Percentiles rank a stretch among this genome's conserved stretches.
These are phyloP conservation scores for Metarhizium brunneum DNA, from an alignment of 2,329 filamentous ascomycete genomes.

Conservation along the genomic window DNA sequence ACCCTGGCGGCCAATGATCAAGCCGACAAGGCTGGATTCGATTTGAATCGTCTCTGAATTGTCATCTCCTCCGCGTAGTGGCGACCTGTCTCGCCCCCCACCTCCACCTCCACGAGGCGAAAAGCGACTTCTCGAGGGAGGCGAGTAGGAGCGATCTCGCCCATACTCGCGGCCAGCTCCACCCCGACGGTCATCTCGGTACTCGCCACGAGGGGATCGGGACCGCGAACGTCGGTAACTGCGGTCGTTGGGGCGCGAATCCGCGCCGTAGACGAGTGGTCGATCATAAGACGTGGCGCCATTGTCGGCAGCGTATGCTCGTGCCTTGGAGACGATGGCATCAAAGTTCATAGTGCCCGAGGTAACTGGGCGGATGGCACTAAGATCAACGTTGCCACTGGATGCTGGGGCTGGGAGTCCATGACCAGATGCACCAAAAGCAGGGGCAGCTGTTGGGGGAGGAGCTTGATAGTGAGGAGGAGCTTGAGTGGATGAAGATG, in stretches of 20 bases:
- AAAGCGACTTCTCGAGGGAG: slow-evolving; percentile 48
- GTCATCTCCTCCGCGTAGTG: slow-evolving; percentile 49
- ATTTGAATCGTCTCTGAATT: slow-evolving; percentile 77
- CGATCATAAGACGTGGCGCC: slow-evolving; percentile 58
- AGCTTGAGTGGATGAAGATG: slow-evolving; percentile 22
- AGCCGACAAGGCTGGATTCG: slow-evolving; percentile 75
- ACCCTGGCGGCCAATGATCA: slow-evolving; percentile 85
- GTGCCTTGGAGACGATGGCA: slow-evolving; percentile 77
- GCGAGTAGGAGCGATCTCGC: slow-evolving; percentile 67
- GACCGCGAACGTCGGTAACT: slow-evolving; percentile 60
- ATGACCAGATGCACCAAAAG: slow-evolving; percentile 31
- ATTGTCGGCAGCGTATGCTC: slow-evolving; percentile 72
- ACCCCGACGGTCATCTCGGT: slow-evolving; percentile 71
- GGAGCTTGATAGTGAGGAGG: slow-evolving; percentile 28
- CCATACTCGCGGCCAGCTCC: slow-evolving; percentile 36
- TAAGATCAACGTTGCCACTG: slow-evolving; percentile 72
- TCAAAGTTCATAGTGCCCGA: slow-evolving; percentile 76
- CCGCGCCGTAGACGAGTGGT: slow-evolving; percentile 34
- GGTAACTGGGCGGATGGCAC: slow-evolving; percentile 67
- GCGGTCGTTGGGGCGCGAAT: slow-evolving; percentile 28
- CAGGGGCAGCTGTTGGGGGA: slow-evolving; percentile 24
- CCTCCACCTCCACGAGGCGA: slow-evolving; percentile 46
- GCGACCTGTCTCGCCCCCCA: slow-evolving; percentile 50
- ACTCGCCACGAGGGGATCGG: slow-evolving; percentile 64
- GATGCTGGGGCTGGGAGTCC: slow-evolving; percentile 57